Evolutionary conservation across 768 basidiomycete species (phyloP).

Genomic region (Dictyophora rubrovolvata): DNA sequence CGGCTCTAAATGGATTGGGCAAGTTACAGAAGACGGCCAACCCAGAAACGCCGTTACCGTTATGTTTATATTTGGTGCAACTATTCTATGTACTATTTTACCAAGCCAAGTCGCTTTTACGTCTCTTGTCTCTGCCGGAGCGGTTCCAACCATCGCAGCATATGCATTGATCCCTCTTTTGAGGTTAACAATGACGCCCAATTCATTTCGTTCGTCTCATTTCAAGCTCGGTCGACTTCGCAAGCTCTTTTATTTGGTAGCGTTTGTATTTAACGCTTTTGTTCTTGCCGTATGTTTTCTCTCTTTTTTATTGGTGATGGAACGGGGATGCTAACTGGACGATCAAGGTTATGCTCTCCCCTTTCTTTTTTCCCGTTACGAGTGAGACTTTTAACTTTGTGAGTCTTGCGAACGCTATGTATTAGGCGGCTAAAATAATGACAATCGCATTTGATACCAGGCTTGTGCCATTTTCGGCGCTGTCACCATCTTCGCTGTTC

Average conservation of each 20-base stretch:
- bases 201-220: conserved; percentile 60
- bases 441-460: conserved; percentile 25
- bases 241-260: conserved; percentile 57
- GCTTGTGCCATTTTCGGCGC: conserved; percentile 69
- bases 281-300: conserved; percentile 53
- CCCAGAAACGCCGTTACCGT: conserved; percentile 81
- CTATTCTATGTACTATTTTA: conserved; percentile 76
- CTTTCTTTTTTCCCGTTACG: conserved; percentile 78
- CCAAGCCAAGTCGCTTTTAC: conserved; percentile 90
- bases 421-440: not conserved
- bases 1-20: conserved; percentile 70
- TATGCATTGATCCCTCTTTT: conserved; percentile 76
- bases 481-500: conserved; percentile 66
- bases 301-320: not conserved
- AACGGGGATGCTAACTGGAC: not conserved
- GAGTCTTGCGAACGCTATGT: conserved; percentile 21
- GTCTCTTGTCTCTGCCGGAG: conserved; percentile 80
- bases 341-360: conserved; percentile 66
- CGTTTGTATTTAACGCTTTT: conserved; percentile 62
- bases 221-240: conserved; percentile 62
- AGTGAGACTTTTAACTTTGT: conserved; percentile 79
- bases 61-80: conserved; percentile 69
- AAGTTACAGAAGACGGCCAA: conserved; percentile 59
- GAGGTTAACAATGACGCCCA: conserved; percentile 67
- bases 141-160: conserved; percentile 77